phyloP scores from a whole-genome alignment of 768 basidiomycete genomes.

The Mycena leptocephala region DNA sequence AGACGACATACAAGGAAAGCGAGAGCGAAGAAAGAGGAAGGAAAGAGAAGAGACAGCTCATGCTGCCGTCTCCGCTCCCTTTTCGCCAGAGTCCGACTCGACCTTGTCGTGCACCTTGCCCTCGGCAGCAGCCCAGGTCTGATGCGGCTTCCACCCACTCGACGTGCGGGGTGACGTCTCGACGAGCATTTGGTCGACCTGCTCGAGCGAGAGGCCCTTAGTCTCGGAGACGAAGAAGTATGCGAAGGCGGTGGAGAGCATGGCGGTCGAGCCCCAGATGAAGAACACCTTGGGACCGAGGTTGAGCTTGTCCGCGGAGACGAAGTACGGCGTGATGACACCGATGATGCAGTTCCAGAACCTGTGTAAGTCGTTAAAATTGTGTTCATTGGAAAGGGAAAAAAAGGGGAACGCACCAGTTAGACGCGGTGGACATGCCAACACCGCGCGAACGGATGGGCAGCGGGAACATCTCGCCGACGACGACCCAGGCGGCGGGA shows the following conservation, averaged over 20 bases:
- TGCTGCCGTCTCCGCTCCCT: not conserved
- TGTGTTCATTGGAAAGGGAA: too few species aligned
- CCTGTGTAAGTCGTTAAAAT: not conserved
- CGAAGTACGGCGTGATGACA: constrained; percentile 18
- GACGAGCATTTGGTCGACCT: constrained; percentile 69
- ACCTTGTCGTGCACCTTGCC: constrained; percentile 16
- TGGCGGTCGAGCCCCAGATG: constrained; percentile 13
- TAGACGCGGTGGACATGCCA: constrained; percentile 1
- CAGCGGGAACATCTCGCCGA: constrained; percentile 14
- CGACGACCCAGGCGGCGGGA: constrained; percentile 9
- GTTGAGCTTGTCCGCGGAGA: not conserved
- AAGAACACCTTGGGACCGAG: constrained; percentile 15
- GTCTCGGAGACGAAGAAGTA: constrained; percentile 6
- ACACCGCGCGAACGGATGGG: constrained; percentile 3
- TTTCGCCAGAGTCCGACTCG: not conserved
- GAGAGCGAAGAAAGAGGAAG: not conserved
- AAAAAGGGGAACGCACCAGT: not conserved
- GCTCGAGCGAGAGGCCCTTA: not conserved
- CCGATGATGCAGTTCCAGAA: constrained; percentile 22
- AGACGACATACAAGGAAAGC: not conserved
- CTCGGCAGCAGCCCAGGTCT: constrained; percentile 41
- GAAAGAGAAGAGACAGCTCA: not conserved
- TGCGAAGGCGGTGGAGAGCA: not conserved
- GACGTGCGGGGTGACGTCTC: constrained; percentile 64
- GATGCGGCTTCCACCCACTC: constrained; percentile 38